Evolutionary conservation across 1,284 basidiomycete genomes (phyloP).

Genomic region (Ceratobasidium sp.): DNA sequence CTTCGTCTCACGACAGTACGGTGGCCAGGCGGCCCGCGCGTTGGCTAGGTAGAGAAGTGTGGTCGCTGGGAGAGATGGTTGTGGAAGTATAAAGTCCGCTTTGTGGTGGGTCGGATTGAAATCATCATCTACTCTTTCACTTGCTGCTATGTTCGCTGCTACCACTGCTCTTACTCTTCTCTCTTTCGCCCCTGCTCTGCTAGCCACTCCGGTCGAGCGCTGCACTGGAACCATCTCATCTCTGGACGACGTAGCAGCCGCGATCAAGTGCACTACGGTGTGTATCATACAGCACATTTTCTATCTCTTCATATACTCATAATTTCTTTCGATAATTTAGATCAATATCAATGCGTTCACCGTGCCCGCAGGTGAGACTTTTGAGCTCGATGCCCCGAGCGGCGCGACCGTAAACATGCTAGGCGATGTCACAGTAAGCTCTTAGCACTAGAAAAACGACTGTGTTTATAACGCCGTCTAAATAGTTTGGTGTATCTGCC

Average conservation of each 20-base stretch:
- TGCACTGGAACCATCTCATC: constrained; percentile 48
- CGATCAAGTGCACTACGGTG: constrained; percentile 44
- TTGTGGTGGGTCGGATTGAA: too few species aligned
- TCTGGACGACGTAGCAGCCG: constrained; percentile 39
- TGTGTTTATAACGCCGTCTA: not conserved
- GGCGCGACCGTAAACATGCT: constrained; percentile 65
- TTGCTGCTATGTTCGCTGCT: constrained; percentile 7
- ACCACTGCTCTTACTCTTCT: constrained; percentile 24
- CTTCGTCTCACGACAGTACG: not conserved
- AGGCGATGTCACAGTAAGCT: constrained; percentile 64
- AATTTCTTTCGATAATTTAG: too few species aligned
- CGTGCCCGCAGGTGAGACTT: constrained; percentile 59
- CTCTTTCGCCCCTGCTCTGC: constrained; percentile 14
- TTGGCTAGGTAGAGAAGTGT: not conserved
- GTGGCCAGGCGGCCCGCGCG: constrained; percentile 15
- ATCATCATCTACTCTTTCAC: not conserved
- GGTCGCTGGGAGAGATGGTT: not conserved
- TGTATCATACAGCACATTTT: too few species aligned
- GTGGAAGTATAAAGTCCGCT: not conserved
- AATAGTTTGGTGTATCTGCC: constrained; percentile 61
- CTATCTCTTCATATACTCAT: too few species aligned
- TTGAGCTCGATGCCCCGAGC: constrained; percentile 59
- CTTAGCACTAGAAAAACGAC: not conserved
- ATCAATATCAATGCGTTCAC: constrained; percentile 49
- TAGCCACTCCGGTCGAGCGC: constrained; percentile 36